Base-by-base conservation (phyloP, 306 rosid species). In the Corylus heterophylla region DNA sequence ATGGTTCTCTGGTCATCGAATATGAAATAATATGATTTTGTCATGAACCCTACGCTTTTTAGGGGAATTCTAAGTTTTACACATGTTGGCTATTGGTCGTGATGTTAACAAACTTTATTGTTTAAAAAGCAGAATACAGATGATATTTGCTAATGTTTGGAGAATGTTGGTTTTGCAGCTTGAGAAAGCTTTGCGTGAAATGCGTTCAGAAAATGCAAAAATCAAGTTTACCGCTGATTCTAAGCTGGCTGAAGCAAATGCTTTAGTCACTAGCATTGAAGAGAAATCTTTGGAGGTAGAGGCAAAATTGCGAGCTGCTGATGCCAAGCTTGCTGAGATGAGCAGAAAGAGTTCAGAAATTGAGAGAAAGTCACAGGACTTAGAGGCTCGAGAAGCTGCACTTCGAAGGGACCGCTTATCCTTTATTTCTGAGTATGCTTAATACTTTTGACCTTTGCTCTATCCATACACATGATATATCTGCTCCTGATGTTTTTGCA, bases 291-390 rank as follows among this genome's bases (percentile, higher is more conserved):
- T 95, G 81, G 99, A 92, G 86, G 88, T 95, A 27, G 98, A 92
- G 87, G 98, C 88, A 56, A 95, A 86, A 81, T 80, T 89, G 68
- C 97, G 64, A 73, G 88, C 97, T 69, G 92, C 97, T 58, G 99
- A 95, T 87, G 98, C 99, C 78, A 95, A 88, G 88, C 86, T 88
- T 75, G 97, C 99, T 37, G 99, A 95, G 79, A 87, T 95, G 61
- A 91, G 88, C 88, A 81, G 98, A 81, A 95, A 88, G 78, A 90
- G 85, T 78, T 86, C 94, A 0, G 99, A 93, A 79, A 71, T 90
- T 74, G 97, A 89, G 75, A 91, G 98, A 79, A 95, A 89, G 84
- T 83, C 88, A 54, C 93, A 81, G 54, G 99, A 95, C 62, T 73
- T 95, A 49, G 97, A 87, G 86, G 86, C 80, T 86, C 96, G 85